Conservation (phyloP, 2,329 filamentous ascomycete genomes). For the Ascochyta lentis region DNA sequence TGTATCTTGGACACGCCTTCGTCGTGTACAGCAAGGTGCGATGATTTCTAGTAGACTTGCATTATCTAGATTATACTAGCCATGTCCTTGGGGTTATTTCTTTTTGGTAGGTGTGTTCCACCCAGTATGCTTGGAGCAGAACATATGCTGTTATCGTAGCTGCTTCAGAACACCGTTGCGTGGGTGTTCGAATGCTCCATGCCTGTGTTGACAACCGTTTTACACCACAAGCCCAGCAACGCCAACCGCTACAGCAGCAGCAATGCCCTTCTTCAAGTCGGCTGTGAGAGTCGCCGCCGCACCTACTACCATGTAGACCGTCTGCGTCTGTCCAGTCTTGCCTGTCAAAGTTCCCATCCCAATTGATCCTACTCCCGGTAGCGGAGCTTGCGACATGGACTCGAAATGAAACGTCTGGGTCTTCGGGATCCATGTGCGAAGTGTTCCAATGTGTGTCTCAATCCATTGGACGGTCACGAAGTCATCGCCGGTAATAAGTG, state of each 20-base stretch:
- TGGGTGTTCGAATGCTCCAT: not conserved
- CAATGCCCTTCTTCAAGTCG: conserved; percentile 25
- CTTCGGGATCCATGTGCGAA: conserved; percentile 42
- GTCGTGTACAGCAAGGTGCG: not conserved
- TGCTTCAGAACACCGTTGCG: not conserved
- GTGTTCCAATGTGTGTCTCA: conserved; percentile 37
- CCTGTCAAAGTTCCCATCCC: conserved; percentile 47
- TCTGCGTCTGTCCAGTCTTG: conserved; percentile 36
- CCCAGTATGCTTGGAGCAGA: not conserved
- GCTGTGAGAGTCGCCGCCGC: conserved; percentile 30
- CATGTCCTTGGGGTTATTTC: not conserved
- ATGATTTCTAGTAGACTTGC: not conserved
- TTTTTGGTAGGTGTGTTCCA: not conserved
- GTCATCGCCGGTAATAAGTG: conserved; percentile 16
- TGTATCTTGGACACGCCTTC: not conserved
- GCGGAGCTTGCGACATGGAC: conserved; percentile 26
- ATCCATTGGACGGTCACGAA: conserved; percentile 44
- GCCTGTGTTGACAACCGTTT: not conserved
- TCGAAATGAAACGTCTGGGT: conserved; percentile 39
- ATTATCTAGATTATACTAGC: not conserved
- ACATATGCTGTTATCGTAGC: not conserved
- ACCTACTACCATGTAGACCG: conserved; percentile 25
- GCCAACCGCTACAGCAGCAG: conserved; percentile 33
- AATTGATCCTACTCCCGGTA: conserved; percentile 39
- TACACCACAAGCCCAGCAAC: conserved; percentile 29